Percentiles rank a stretch among this genome's conserved stretches.
Conservation (phyloP, 2,329 filamentous ascomycete species). For the Didymella keratinophila region DNA sequence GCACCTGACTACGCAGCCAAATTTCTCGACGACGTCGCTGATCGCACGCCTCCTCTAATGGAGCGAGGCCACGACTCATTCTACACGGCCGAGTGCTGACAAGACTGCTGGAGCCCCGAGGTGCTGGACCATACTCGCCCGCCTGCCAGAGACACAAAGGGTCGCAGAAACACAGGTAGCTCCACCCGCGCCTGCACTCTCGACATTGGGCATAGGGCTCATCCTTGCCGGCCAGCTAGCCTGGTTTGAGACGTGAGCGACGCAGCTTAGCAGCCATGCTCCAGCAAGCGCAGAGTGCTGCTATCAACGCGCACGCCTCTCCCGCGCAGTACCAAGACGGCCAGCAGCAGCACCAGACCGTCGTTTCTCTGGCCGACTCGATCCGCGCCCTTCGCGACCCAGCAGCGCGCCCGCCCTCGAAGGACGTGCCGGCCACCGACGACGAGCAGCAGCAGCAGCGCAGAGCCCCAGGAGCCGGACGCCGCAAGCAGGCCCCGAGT, state of each 20-base stretch:
- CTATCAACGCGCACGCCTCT: constrained; percentile 7
- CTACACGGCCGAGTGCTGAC: constrained; percentile 14
- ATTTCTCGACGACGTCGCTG: constrained; percentile 10
- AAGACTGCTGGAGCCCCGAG: constrained; percentile 19
- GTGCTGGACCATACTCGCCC: background rate
- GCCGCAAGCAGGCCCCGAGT: constrained; percentile 39
- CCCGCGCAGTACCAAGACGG: constrained; percentile 4
- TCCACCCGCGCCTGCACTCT: constrained; percentile 13
- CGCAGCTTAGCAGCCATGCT: constrained; percentile 37
- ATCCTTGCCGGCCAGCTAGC: constrained; percentile 37
- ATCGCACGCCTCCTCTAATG: constrained; percentile 19
- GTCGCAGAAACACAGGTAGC: constrained; percentile 24
- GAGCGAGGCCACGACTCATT: constrained; percentile 25
- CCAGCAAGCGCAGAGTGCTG: constrained; percentile 22
- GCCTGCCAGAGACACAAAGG: constrained; percentile 22
- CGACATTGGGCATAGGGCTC: constrained; percentile 19
- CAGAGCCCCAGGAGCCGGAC: constrained; percentile 5
- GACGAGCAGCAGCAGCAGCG: constrained; percentile 12
- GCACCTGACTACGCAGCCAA: constrained; percentile 13
- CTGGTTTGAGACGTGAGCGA: constrained; percentile 40
- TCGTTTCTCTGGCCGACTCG: constrained; percentile 42
- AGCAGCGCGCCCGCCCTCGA: constrained; percentile 28
- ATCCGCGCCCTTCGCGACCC: constrained; percentile 44
- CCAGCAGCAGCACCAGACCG: constrained; percentile 7
- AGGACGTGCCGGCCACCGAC: constrained; percentile 27